phyloP scores from a whole-genome alignment of 139 green algal genomes.

The Chlamydomonas sphaeroides region DNA sequence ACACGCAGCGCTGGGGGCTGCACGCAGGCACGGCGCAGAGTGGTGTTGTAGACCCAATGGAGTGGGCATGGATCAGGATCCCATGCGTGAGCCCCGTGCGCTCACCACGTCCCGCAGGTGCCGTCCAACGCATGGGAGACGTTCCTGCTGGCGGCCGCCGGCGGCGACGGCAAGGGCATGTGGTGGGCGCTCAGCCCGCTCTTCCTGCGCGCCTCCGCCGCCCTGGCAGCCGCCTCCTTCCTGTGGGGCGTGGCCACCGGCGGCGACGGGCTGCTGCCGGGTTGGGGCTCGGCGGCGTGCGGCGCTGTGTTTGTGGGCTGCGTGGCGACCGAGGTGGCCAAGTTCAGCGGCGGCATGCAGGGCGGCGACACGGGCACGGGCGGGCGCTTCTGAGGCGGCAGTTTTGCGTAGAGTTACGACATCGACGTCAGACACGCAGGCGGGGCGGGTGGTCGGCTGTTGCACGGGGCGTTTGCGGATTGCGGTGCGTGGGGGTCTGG shows the following conservation, averaged over 20 bases:
- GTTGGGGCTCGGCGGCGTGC: background rate
- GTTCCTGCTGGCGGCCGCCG: slow-evolving; percentile 56
- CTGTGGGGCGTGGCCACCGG: slow-evolving; percentile 32
- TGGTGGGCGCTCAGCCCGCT: slow-evolving; percentile 52
- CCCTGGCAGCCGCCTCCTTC: slow-evolving; percentile 37
- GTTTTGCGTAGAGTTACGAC: no score
- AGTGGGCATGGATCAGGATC: no score
- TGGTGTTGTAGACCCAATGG: no score
- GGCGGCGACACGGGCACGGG: slow-evolving; percentile 43
- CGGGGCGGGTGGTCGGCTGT: no score
- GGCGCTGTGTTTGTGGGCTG: background rate
- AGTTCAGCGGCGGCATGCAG: slow-evolving; percentile 41
- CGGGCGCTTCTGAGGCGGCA: slow-evolving; percentile 32
- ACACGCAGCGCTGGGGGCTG: no score
- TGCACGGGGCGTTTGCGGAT: no score
- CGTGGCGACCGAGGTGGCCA: slow-evolving; percentile 35
- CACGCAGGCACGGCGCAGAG: no score
- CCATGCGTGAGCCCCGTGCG: no score
- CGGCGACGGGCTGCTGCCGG: slow-evolving; percentile 34
- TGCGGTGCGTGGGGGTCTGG: no score
- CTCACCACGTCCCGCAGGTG: no score
- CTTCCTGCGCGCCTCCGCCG: slow-evolving; percentile 19
- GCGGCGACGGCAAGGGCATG: slow-evolving; percentile 60
- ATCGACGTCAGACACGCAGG: no score
- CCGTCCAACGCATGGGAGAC: slow-evolving; percentile 66